Evolutionary conservation across 164 flowering plant species (phyloP), one percentile per base, ranked within the genome.

Genomic region (Akebia trifoliata): DNA sequence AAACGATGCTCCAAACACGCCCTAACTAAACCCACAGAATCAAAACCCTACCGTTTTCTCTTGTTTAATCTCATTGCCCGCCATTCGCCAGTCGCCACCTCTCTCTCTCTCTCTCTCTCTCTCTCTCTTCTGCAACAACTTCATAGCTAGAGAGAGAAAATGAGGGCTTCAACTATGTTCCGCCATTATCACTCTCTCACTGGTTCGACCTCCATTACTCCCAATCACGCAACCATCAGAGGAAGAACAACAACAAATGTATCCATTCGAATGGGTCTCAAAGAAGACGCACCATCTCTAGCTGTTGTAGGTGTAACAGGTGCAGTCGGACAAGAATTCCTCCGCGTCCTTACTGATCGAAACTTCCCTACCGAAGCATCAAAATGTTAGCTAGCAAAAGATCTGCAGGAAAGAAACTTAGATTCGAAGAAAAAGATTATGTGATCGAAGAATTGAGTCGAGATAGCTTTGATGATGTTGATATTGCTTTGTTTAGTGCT

Each of bases 281-380:
- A 64, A 11, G 85, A 83, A 54, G 64, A 70, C 48, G 97, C 63
- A 8, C 99, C 97, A 9, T 88, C 97, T 20, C 49, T 94, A 38
- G 99, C 99, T 58, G 78, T 94, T 54, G 99, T 94, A n/a, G 99
- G 99, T 20, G 97, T 86, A 44, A 90, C 95, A 31, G 99, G 99
- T 40, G 99, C 99, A 52, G 97, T 94, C 47, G 96, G 99, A 9
- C 95, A 90, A 54, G 97, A 94, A 65, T 90, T 94, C 67, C 95
- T 94, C 52, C 75, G 82, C 51, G 97, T 94, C 37, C 78, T 94
- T 47, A 72, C 96, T 45, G 91, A 81, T 68, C 89, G 95, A 0
- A 72, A 75, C 59, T 94, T 90, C 76, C 97, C 97, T 94, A 81
- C 76, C 69, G 86, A 30, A 84, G 86, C 59, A 78, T 90, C 72